Base-by-base conservation (phyloP, 2,329 filamentous ascomycete species). In the Chaetomium globosum region DNA sequence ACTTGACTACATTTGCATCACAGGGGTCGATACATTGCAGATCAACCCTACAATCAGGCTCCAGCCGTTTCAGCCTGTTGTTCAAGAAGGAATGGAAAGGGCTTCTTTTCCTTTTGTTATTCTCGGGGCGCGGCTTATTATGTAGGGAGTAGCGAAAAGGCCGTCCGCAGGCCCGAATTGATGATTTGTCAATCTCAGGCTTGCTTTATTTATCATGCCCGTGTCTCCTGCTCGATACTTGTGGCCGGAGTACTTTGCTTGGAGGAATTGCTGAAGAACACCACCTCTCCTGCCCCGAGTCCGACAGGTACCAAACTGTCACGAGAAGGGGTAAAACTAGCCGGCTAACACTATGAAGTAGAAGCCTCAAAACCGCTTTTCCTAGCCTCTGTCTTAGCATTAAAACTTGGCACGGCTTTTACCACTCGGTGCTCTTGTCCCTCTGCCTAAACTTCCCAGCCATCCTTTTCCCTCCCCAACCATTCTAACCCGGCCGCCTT, bases 131-230 rank as follows among this genome's bases (percentile, higher is more conserved):
- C 57, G 31, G n/a, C 46, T 65, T 49, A 16, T 43, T 36, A 63
- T 67, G 60, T 67, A 67, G 63, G 59, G 48, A 62, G 56, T 64
- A 67, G 60, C 31, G 30, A 33, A 36, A 46, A 30, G 46, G 49
- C 43, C 13, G n/a, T 55, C 55, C 13, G 10, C 13, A 53, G 59
- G 21, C 28, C 53, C 28, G 57, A 30, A 49, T 43, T 30, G 54
- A 53, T 51, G 30, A 31, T 55, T 59, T 26, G 48, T 36, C 28
- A 49, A 56, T 62, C 52, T 61, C 36, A 43, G 53, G n/a, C 1
- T 28, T 21, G 21, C 7, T 51, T 16, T 13, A 5, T 7, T 23
- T 3, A 16, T 7, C 16, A 43, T 43, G 1, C 36, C 12, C 36
- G 13, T 19, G 39, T 4, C 26, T 62, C n/a, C 23, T 36, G n/a